A percentile compares a stretch with the other conserved stretches of the same genome.
These are phyloP conservation scores for Diaporthe australafricana DNA, from an alignment of 2,329 filamentous ascomycete genomes.

Conservation along the genomic window DNA sequence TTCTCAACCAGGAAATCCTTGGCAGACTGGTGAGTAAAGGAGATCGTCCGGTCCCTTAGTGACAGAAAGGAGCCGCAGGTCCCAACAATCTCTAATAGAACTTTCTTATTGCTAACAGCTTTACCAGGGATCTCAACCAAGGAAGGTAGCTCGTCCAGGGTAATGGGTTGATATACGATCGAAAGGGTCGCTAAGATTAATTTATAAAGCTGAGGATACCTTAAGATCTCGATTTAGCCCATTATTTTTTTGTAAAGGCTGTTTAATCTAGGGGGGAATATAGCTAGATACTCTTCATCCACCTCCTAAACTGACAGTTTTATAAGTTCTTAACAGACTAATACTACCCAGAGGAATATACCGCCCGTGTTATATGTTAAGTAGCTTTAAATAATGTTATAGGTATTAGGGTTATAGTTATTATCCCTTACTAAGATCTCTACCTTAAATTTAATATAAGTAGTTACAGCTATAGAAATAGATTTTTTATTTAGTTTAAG, in stretches of 20 bases:
- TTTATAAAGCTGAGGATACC: conserved; percentile 46
- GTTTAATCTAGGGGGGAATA: conserved; percentile 50
- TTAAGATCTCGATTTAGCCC: conserved; percentile 43
- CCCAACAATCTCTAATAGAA: background rate
- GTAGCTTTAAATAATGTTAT: conserved; percentile 40
- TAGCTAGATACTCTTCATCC: conserved; percentile 29
- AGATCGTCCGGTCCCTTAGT: background rate
- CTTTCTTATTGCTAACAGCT: conserved; percentile 25
- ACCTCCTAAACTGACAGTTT: conserved; percentile 36
- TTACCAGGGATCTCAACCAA: conserved; percentile 40
- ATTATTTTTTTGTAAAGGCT: conserved; percentile 54
- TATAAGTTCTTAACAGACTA: conserved; percentile 50
- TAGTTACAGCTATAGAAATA: background rate
- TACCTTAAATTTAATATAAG: conserved; percentile 50
- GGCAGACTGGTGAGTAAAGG: background rate
- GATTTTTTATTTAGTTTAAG: conserved; percentile 51
- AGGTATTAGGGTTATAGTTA: conserved; percentile 40
- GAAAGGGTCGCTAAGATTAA: conserved; percentile 48
- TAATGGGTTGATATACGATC: conserved; percentile 51
- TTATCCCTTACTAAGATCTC: conserved; percentile 43
- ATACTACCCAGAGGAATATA: conserved; percentile 59
- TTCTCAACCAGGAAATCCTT: background rate
- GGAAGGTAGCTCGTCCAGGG: conserved; percentile 47
- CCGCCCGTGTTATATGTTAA: conserved; percentile 47
- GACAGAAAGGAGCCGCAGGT: background rate